Percentiles rank a stretch among this genome's conserved stretches.
These are phyloP conservation scores for Casuarina glauca DNA, from an alignment of 306 rosid genomes.

Conservation along the genomic window DNA sequence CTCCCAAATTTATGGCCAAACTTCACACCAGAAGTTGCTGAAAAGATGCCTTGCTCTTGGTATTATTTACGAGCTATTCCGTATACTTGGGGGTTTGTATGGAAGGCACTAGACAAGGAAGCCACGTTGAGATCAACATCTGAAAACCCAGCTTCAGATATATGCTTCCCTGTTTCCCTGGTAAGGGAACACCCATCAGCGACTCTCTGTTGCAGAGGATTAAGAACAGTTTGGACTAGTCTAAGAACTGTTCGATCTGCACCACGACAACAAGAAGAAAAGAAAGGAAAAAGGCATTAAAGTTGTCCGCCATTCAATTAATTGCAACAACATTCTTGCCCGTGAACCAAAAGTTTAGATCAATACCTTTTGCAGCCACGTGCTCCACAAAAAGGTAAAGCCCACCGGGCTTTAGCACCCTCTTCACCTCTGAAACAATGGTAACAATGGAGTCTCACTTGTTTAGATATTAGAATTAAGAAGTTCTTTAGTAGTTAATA, in stretches of 20 bases:
- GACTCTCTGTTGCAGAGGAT: conserved; percentile 71
- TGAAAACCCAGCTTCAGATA: conserved; percentile 69
- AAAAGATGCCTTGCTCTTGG: background rate
- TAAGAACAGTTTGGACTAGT: conserved; percentile 57
- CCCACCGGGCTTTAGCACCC: conserved; percentile 85
- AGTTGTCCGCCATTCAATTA: background rate
- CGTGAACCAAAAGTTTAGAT: conserved; percentile 22
- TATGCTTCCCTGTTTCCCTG: conserved; percentile 55
- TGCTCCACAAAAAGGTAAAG: conserved; percentile 73
- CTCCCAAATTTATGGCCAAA: no score
- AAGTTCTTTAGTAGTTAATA: background rate
- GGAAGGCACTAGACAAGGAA: conserved; percentile 46
- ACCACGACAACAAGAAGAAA: conserved; percentile 23
- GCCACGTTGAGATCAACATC: conserved; percentile 49
- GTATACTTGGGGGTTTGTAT: conserved; percentile 62
- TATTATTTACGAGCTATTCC: conserved; percentile 66
- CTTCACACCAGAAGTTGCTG: conserved; percentile 7
- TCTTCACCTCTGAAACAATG: conserved; percentile 59
- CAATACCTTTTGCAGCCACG: conserved; percentile 77
- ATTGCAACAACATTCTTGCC: background rate
- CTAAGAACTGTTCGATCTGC: conserved; percentile 69
- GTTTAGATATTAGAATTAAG: conserved; percentile 7
- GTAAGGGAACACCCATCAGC: conserved; percentile 81
- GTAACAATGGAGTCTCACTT: conserved; percentile 5
- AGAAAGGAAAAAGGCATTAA: background rate